Evolutionary conservation across 176 grass and related monocot genomes (phyloP).

Genomic region (Alloteropsis semialata): DNA sequence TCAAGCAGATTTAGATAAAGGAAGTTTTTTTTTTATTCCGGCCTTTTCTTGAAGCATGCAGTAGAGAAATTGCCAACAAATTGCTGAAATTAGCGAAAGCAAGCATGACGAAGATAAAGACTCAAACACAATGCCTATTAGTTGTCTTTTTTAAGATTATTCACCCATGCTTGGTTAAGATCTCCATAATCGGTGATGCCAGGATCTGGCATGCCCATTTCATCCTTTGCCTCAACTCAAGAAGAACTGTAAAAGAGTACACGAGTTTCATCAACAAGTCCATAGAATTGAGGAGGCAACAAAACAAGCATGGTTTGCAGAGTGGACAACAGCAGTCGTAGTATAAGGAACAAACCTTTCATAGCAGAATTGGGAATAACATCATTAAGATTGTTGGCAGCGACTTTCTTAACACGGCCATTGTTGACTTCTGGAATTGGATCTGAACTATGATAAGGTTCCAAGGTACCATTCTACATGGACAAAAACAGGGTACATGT

Average conservation of each 20-base stretch:
- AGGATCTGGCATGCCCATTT: not conserved
- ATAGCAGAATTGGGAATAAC: slow-evolving; percentile 52
- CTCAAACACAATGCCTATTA: not conserved
- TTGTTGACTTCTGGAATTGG: slow-evolving; percentile 52
- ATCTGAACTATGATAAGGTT: slow-evolving; percentile 46
- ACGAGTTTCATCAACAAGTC: not conserved
- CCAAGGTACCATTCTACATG: slow-evolving; percentile 59
- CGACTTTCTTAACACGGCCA: slow-evolving; percentile 54
- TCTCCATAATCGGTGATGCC: not conserved
- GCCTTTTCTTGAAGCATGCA: too few relatives aligned
- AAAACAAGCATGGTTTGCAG: not conserved
- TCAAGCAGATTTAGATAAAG: too few relatives aligned
- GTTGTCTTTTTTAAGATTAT: too few relatives aligned
- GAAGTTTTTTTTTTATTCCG: too few relatives aligned
- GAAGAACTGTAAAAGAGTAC: slow-evolving; percentile 41
- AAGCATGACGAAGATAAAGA: not conserved
- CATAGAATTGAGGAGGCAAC: not conserved
- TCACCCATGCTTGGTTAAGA: not conserved
- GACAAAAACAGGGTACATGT: not conserved
- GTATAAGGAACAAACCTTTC: slow-evolving; percentile 44
- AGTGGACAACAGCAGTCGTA: too few relatives aligned
- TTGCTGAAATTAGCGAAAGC: not conserved
- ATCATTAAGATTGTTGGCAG: slow-evolving; percentile 44
- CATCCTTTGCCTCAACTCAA: not conserved
- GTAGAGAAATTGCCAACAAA: not conserved